These are phyloP conservation scores for Aspergillus clavatus DNA, from an alignment of 2,329 filamentous ascomycete genomes.

Conservation along the genomic window DNA sequence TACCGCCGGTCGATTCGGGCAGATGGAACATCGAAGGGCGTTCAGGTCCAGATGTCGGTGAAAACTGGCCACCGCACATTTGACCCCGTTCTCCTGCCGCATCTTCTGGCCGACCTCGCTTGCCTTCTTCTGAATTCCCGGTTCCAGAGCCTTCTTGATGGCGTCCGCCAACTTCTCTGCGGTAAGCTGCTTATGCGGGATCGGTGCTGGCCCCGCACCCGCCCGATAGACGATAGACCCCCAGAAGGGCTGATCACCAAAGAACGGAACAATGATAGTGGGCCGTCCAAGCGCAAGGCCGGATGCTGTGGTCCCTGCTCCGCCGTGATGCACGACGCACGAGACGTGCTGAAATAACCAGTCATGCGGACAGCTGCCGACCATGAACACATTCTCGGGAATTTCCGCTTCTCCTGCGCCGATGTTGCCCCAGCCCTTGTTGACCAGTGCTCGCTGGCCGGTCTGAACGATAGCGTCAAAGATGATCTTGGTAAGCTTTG, in stretches of 20 bases:
- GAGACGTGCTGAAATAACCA: slow-evolving; percentile 81
- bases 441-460: slow-evolving; percentile 73
- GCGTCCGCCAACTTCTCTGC: slow-evolving; percentile 61
- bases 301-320: slow-evolving; percentile 80
- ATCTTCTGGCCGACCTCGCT: slow-evolving; percentile 60
- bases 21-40: slow-evolving; percentile 63
- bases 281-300: slow-evolving; percentile 77
- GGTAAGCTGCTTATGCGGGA: slow-evolving; percentile 64
- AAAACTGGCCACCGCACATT: slow-evolving; percentile 62
- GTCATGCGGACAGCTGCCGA: slow-evolving; percentile 82
- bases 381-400: slow-evolving; percentile 74
- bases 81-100: slow-evolving; percentile 59
- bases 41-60: slow-evolving; percentile 65
- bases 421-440: slow-evolving; percentile 83
- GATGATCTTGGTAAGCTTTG: slow-evolving; percentile 64
- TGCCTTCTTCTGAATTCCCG: slow-evolving; percentile 55
- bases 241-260: slow-evolving; percentile 81
- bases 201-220: slow-evolving; percentile 66
- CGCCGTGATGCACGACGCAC: slow-evolving; percentile 80
- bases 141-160: slow-evolving; percentile 56
- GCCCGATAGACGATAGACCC: slow-evolving; percentile 69
- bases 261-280: slow-evolving; percentile 81
- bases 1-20: slow-evolving; percentile 63
- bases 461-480: slow-evolving; percentile 64
- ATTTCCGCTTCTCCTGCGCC: slow-evolving; percentile 65